Conservation (phyloP, 768 basidiomycete species). For the Phaffia australis region DNA sequence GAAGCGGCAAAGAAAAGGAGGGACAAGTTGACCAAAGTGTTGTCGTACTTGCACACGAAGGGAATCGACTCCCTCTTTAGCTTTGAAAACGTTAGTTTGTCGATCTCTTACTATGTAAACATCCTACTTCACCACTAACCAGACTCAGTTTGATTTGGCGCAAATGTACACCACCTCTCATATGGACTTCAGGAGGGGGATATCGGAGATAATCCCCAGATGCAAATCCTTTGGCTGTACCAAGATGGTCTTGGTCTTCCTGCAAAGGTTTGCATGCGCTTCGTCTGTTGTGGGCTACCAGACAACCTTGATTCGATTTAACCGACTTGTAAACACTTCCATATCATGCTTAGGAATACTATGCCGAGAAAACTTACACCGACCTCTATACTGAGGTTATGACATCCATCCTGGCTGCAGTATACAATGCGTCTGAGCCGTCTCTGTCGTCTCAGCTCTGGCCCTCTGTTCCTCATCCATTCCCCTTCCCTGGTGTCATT, state of each 20-base stretch:
- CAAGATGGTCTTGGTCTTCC: conserved; percentile 74
- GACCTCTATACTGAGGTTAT: conserved; percentile 61
- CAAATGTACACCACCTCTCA: neutral
- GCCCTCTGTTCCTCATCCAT: conserved; percentile 17
- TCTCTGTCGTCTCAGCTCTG: neutral
- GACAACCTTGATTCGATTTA: neutral
- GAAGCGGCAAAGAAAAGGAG: conserved; percentile 30
- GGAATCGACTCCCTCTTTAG: conserved; percentile 68
- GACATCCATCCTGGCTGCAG: conserved; percentile 52
- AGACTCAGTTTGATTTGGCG: too few relatives aligned
- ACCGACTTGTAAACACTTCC: neutral
- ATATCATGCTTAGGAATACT: conserved; percentile 59
- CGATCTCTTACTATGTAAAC: neutral
- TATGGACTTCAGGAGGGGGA: conserved; percentile 54
- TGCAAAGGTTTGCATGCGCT: conserved; percentile 53
- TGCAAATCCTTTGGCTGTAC: conserved; percentile 73
- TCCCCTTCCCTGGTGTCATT: conserved; percentile 11
- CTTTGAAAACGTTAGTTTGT: conserved; percentile 46
- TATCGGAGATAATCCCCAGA: conserved; percentile 69
- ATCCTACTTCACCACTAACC: neutral
- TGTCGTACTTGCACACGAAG: conserved; percentile 77
- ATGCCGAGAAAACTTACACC: conserved; percentile 60
- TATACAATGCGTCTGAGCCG: conserved; percentile 41
- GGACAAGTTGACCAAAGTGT: conserved; percentile 60
- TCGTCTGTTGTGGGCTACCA: neutral